A percentile compares a stretch with the other conserved stretches of the same genome.
Evolutionary conservation across 345 rosid genomes (phyloP).

Genomic region (Melaleuca alternifolia): DNA sequence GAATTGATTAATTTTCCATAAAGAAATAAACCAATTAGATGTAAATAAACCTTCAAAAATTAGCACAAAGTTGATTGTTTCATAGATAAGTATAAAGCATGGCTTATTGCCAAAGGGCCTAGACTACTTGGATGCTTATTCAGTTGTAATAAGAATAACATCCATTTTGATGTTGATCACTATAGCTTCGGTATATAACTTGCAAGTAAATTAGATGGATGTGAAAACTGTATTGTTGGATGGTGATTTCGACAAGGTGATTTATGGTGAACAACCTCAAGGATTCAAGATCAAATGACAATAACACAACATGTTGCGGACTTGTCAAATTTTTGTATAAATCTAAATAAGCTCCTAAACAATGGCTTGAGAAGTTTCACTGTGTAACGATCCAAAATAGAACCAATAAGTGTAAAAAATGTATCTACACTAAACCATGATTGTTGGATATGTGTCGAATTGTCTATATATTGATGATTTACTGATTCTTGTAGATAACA

Average conservation of each 20-base stretch:
- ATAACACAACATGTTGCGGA: neutral
- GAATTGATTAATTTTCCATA: neutral
- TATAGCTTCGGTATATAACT: too few species aligned
- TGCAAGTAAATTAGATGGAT: too few species aligned
- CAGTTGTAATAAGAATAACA: too few species aligned
- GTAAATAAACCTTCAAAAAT: neutral
- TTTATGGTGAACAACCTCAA: neutral
- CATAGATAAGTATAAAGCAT: neutral
- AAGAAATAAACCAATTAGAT: neutral
- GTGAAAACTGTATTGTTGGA: too few species aligned
- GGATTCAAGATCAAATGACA: neutral
- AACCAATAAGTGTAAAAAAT: too few species aligned
- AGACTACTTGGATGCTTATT: too few species aligned
- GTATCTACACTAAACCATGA: neutral
- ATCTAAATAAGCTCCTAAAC: neutral
- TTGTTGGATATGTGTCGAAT: rapidly evolving
- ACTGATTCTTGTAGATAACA: neutral
- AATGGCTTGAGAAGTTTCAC: neutral
- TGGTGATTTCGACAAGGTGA: too few species aligned
- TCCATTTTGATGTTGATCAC: too few species aligned
- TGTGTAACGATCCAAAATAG: neutral
- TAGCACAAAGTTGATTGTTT: neutral
- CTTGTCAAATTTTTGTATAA: neutral
- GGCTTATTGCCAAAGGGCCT: neutral
- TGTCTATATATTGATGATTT: too few species aligned